Base-by-base conservation (phyloP, 2,329 filamentous ascomycete genomes). In the Aulographum hederae region DNA sequence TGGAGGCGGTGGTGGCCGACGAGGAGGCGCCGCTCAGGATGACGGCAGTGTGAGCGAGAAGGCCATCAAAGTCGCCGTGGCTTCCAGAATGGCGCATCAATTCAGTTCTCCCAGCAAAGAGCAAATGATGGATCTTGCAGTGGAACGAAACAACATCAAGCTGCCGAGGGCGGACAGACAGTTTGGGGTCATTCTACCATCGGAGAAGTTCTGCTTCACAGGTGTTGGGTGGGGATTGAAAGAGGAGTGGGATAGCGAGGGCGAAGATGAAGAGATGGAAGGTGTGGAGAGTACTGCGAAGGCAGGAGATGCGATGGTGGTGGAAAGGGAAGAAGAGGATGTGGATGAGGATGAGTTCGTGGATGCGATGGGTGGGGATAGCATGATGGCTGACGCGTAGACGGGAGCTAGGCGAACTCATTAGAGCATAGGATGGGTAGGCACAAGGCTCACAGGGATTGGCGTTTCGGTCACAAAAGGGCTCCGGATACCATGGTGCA, bases 61-160 rank as follows among this genome's bases (percentile, higher is more conserved):
- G 43, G 75, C 76, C 26, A 60, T 85, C 20, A 67, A 75, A 39
- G 67, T 81, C n/a, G 77, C 78, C 16, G 78, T 85, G 34, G 66
- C 69, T 4, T 69, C 67, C 29, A 61, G 78, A 3, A 60, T 79
- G 27, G 66, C 71, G 18, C 77, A 73, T 47, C 73, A 79, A 47
- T 84, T 82, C 53, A 61, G 64, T 58, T 67, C 38, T 60, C 64
- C 45, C 58, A 67, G 69, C 1, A 85, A 85, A 47, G 79, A 86
- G 41, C 84, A 78, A 51, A 63, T 85, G 58, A 57, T 74, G 34
- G 77, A 84, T 48, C 58, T 82, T n/a, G 79, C 78, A 10, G 61
- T 65, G 39, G 72, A 78, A 46, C 59, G 73, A 39, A 84, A 84
- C 54, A 69, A 68, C 43, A 60, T 76, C 18, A 66, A 64, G 1